A percentile compares a stretch with the other conserved stretches of the same genome.
Evolutionary conservation across 805 yeast species (phyloP).

Genomic region (Peterozyma toletana): DNA sequence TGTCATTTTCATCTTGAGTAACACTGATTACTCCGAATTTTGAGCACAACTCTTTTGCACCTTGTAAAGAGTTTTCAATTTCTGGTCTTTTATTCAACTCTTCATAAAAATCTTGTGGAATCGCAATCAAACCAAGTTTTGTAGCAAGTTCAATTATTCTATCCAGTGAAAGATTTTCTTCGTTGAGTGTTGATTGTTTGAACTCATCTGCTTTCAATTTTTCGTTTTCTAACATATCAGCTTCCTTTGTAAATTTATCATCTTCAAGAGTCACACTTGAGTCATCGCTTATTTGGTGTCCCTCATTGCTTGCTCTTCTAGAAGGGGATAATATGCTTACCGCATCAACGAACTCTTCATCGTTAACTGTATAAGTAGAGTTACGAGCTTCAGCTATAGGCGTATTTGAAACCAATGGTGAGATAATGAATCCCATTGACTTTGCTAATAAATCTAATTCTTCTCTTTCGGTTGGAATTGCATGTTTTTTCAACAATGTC

Average conservation of each 20-base stretch:
- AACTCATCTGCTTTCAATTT: constrained; percentile 6
- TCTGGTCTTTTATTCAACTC: constrained; percentile 14
- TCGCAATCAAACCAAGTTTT: constrained; percentile 24
- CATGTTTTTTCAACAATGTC: constrained; percentile 20
- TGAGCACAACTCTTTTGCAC: too few relatives aligned
- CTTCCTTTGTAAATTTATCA: not conserved
- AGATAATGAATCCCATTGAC: constrained; percentile 5
- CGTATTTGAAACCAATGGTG: constrained; percentile 2
- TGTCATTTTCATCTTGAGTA: constrained; percentile 9
- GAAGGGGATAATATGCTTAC: constrained; percentile 5
- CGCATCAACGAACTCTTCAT: constrained; percentile 12
- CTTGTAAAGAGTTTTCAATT: constrained; percentile 3
- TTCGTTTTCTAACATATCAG: constrained; percentile 5
- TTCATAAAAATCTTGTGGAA: constrained; percentile 24
- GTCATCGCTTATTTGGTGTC: constrained; percentile 4
- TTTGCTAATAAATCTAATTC: constrained; percentile 5
- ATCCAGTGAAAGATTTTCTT: not conserved
- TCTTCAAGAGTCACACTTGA: constrained; percentile 10
- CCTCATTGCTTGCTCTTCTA: not conserved
- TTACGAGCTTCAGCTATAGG: not conserved
- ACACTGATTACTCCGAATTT: constrained; percentile 10
- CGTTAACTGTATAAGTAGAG: not conserved
- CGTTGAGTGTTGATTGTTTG: not conserved
- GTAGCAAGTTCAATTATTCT: constrained; percentile 16
- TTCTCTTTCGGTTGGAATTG: not conserved